Evolutionary conservation across 331 rosid species (phyloP).

Genomic region (Stylosanthes scabra): DNA sequence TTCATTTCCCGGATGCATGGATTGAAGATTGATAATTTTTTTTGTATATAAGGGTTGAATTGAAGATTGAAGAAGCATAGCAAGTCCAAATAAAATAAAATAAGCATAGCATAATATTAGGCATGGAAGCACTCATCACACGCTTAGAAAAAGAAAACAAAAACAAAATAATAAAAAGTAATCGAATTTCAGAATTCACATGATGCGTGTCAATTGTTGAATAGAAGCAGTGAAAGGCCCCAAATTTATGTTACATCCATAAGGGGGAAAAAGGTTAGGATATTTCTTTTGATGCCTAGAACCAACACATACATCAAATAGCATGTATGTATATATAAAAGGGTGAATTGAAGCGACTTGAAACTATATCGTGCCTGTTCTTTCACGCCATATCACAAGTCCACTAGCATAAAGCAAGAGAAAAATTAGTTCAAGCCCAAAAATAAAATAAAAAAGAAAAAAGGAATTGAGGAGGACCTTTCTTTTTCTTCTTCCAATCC

Average conservation of each 20-base stretch:
- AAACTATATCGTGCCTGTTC: constrained; percentile 43
- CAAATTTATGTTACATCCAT: constrained; percentile 37
- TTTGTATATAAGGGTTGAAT: too few species aligned
- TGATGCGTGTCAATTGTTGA: constrained; percentile 47
- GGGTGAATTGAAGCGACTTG: constrained; percentile 37
- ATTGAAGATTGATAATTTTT: too few species aligned
- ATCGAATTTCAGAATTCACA: constrained; percentile 47
- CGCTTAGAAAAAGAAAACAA: constrained; percentile 11
- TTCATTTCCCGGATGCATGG: too few species aligned
- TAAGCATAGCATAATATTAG: constrained; percentile 45
- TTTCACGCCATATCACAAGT: constrained; percentile 50
- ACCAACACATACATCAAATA: constrained; percentile 40
- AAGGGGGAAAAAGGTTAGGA: constrained; percentile 1
- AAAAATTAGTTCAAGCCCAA: constrained; percentile 27
- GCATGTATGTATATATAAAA: constrained; percentile 16
- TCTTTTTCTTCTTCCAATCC: too few species aligned
- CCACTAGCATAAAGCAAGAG: constrained; percentile 46
- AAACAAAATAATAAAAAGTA: too few species aligned
- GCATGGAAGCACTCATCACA: constrained; percentile 43
- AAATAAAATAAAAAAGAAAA: constrained; percentile 3
- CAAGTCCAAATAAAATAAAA: too few species aligned
- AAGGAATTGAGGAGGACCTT: neutral
- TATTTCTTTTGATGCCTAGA: constrained; percentile 42
- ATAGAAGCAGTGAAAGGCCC: constrained; percentile 33
- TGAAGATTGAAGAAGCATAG: constrained; percentile 17